Base-by-base conservation (phyloP, 225 moss, liverwort and hornwort species). In the Polytrichum formosum region DNA sequence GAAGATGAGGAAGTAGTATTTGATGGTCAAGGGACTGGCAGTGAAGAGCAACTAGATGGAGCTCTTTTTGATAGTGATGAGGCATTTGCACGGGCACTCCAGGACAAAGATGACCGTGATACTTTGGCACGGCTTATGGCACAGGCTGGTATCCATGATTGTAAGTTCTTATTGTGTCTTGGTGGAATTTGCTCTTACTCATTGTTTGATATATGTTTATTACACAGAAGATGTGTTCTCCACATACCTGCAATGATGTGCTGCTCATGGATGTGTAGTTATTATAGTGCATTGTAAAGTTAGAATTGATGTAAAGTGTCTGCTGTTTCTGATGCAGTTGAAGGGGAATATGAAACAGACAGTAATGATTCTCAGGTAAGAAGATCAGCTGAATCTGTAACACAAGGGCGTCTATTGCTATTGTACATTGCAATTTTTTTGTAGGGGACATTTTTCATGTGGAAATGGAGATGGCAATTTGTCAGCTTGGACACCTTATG, bases 31-130 rank as follows among this genome's bases (percentile, higher is more conserved):
- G 80, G 80, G 71, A 54, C 72, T 54, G 80, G 78, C 35, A 46
- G 2, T 46, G 46, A 46, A 46, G 46, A 46, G 46, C 86, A 81
- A 33, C 71, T 92, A 56, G 90, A 92, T 53, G 90, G 90, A 67
- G 72, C 88, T 10, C 79, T 82, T 66, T 92, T 85, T 75, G 92
- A 88, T 37, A 85, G 79, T 79, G 92, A 92, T 70, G 92, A 92
- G 72, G 90, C 92, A 63, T 92, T 70, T 75, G 92, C 92, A n/a
- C 87, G 88, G 53, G 92, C 92, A 65, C 90, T 92, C 25, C 92
- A 92, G 74, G 92, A 92, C 55, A 86, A 82, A 74, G 92, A 92
- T 75, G 85, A 92, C 64, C 83, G 90, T 65, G 90, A 92, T 68
- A 92, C 90, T 13, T 88, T 90, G 61, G 92, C 92, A 26, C 88